Evolutionary conservation across 1,284 basidiomycete species (phyloP), one percentile per base, ranked within the genome.

Genomic region (Laetiporus sulphureus): DNA sequence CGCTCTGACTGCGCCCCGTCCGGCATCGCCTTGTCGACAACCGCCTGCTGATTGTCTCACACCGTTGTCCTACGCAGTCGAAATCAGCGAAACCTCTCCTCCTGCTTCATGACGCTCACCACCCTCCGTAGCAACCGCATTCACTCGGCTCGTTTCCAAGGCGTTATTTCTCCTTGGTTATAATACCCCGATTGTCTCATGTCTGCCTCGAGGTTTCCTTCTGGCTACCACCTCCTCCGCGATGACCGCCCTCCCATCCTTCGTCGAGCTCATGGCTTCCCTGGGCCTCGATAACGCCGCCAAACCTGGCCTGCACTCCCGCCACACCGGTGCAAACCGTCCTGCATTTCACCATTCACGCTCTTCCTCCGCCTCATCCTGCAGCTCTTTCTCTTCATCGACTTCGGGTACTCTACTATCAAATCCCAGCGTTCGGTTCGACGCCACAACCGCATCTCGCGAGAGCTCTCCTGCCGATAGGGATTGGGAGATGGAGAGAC

Each of bases 221-320:
- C 53, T 41, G 29, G 36, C 42, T 22, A 29, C 36, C 41, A 38
- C 46, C 21, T 39, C 53, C 29, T 45, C 45, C 37, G 33, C 59
- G 47, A 83, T 79, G 75, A 70, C 79, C 53, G 66, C 82, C 56
- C 79, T 89, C 56, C 85, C 85, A 57, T 87, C 85, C 45, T 89
- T 89, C 61, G 78, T 86, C 46, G 78, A 88, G 65, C 81, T 89
- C 60, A 86, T 89, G 83, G 75, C 77, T 49, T 76, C 85, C 48
- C 70, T 89, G 52, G 86, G 83, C 48, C 70, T 88, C 59, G 75
- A 82, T 45, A 65, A 63, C 52, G 56, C 54, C 35, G 42, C 51
- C 36, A 48, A 36, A 19, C 34, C 45, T 39, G n/a, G 63, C 46
- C 57, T 42, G 50, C 62, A 41, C 49, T 55, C 37, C 58, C 59